Base-by-base conservation (phyloP, 1,284 basidiomycete species). In the Megacollybia platyphylla region DNA sequence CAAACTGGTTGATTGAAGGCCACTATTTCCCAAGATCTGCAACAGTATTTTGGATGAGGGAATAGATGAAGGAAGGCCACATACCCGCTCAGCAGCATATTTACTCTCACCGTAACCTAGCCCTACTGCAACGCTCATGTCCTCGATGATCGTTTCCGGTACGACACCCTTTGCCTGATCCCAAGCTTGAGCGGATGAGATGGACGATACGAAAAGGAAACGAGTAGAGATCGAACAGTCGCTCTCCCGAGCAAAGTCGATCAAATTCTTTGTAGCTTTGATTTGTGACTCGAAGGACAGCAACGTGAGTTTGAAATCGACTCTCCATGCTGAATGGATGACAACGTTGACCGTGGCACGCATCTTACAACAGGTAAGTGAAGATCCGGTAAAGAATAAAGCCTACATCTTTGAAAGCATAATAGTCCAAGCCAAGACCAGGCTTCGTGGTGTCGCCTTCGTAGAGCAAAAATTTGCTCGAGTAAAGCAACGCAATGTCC, bases 261-360 rank as follows among this genome's bases (percentile, higher is more conserved):
- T 51, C 8, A 69, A 53, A 36, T 62, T 55, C n/a, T 57, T 49
- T 0, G 59, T 59, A 13, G 58, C 62, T 7, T 48, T 46, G 15
- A 69, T 50, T 30, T 59, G 53, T 0, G 55, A 34, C 35, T 67
- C 66, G 40, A 68, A 66, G 0, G 63, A 60, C 3, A 50, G 29
- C 7, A 63, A 48, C 0, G 54, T 46, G 4, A 58, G 49, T 41
- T 65, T 68, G 49, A 68, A 67, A 46, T 68, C 59, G 4, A 68
- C 47, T 30, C 49, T 56, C 68, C 68, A 70, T 1, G 67, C 64
- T 32, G 57, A 61, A 43, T 66, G 62, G 29, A 66, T 62, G 45
- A 68, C 53, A 29, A 55, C 48, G 4, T 47, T 57, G 6, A 60
- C 52, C 0, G 45, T 49, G 1, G 46, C 20, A 15, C 48, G 31